Evolutionary conservation across 1,284 basidiomycete genomes (phyloP).

Genomic region (Ceratobasidium sp.): DNA sequence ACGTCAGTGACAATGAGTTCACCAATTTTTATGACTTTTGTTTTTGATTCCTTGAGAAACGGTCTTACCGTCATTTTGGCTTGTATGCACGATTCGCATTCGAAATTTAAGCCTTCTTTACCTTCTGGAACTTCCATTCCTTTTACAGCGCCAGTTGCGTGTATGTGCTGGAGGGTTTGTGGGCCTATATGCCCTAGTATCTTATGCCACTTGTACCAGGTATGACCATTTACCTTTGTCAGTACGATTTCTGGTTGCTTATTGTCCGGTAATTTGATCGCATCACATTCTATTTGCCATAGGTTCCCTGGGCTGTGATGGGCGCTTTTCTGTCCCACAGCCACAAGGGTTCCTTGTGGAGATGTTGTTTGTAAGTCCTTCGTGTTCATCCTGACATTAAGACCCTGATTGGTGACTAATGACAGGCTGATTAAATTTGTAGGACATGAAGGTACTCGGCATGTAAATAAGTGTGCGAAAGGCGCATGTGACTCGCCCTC

Average conservation of each 20-base stretch:
- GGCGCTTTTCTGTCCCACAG: not conserved
- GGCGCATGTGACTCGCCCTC: no score
- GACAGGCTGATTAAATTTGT: constrained; percentile 58
- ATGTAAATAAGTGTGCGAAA: no score
- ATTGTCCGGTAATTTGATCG: not conserved
- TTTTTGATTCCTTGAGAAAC: no score
- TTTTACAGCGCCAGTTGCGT: not conserved
- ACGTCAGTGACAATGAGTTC: no score
- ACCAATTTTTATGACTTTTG: no score
- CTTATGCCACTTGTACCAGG: not conserved
- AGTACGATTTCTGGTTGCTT: not conserved
- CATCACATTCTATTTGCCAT: not conserved
- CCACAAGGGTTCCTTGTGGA: not conserved
- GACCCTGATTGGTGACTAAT: constrained; percentile 45
- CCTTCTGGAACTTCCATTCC: constrained; percentile 1
- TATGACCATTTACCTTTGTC: not conserved
- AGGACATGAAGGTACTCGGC: constrained; percentile 49
- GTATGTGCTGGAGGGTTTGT: not conserved
- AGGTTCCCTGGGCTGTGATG: not conserved
- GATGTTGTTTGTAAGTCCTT: not conserved
- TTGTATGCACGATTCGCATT: no score
- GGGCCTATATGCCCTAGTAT: not conserved
- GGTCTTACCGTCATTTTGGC: no score
- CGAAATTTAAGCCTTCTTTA: no score
- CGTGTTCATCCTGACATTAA: not conserved